These are phyloP conservation scores for Pichiaceae sp. DNA, from an alignment of 1,139 yeast species.

Conservation along the genomic window DNA sequence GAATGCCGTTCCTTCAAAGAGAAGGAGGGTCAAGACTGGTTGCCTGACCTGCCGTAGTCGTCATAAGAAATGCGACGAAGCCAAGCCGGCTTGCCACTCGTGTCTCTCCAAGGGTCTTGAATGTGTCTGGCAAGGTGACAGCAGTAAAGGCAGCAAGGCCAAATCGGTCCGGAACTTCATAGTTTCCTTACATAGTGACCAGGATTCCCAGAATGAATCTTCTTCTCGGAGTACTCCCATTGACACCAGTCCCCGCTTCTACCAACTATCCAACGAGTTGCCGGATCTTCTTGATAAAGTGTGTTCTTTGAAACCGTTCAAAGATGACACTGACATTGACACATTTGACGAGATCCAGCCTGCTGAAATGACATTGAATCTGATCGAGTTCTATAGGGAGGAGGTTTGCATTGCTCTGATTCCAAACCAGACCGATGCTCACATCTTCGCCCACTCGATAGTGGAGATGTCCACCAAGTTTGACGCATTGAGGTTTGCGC, in stretches of 20 bases:
- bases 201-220: slow-evolving; percentile 6
- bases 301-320: slow-evolving; percentile 1
- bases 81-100: slow-evolving; percentile 31
- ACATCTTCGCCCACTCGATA: slow-evolving; percentile 1
- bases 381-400: slow-evolving; percentile 15
- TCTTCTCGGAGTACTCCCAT: background rate
- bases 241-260: background rate
- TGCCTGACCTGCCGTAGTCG: slow-evolving; percentile 35
- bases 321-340: slow-evolving; percentile 15
- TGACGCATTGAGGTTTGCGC: slow-evolving; percentile 20
- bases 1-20: slow-evolving; percentile 21
- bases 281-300: background rate
- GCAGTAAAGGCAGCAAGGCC: slow-evolving; percentile 18
- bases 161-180: slow-evolving; percentile 18
- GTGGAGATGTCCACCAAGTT: slow-evolving; percentile 14
- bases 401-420: slow-evolving; percentile 10
- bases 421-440: background rate
- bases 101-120: slow-evolving; percentile 26
- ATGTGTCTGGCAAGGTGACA: slow-evolving; percentile 31
- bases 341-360: slow-evolving; percentile 16
- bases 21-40: slow-evolving; percentile 34
- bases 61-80: slow-evolving; percentile 38
- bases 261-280: slow-evolving; percentile 1
- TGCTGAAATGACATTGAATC: slow-evolving; percentile 5
- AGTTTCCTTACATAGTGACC: slow-evolving; percentile 5